These are phyloP conservation scores for Yarrowia bubula DNA, from an alignment of 805 yeast genomes.

Conservation along the genomic window DNA sequence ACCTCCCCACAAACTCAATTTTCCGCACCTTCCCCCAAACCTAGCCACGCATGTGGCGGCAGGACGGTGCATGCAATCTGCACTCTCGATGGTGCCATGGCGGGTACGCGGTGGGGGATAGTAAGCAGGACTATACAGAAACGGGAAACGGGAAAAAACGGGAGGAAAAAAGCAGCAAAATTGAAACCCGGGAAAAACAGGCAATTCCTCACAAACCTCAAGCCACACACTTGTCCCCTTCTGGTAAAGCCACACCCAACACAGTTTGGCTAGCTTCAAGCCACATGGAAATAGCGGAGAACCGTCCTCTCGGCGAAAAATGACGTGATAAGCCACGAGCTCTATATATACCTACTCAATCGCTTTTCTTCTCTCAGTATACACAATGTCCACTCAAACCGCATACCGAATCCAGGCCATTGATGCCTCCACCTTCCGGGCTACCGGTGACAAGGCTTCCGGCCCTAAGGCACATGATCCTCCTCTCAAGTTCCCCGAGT, in stretches of 20 bases:
- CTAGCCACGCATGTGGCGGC: conserved; percentile 24
- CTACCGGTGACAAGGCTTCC: conserved; percentile 11
- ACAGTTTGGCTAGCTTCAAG: conserved; percentile 22
- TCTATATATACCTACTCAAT: neutral
- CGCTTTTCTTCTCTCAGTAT: neutral
- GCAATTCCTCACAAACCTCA: neutral
- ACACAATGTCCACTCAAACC: conserved; percentile 28
- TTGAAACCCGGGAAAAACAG: neutral
- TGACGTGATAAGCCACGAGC: conserved; percentile 19
- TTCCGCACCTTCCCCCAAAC: neutral
- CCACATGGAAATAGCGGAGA: conserved; percentile 26
- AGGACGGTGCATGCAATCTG: conserved; percentile 17
- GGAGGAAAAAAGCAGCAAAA: neutral
- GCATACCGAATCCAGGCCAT: conserved; percentile 29
- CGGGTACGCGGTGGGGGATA: neutral
- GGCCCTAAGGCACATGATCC: conserved; percentile 6
- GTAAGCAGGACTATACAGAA: neutral
- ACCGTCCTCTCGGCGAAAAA: neutral
- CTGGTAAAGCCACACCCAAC: conserved; percentile 14
- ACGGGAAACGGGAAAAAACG: neutral
- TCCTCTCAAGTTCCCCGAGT: conserved; percentile 49
- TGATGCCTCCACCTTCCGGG: conserved; percentile 30
- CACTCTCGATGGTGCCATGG: conserved; percentile 14
- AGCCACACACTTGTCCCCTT: neutral
- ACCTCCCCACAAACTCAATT: too few relatives aligned